Base-by-base conservation (phyloP, 176 grass and related monocot genomes). In the Paspalum notatum region DNA sequence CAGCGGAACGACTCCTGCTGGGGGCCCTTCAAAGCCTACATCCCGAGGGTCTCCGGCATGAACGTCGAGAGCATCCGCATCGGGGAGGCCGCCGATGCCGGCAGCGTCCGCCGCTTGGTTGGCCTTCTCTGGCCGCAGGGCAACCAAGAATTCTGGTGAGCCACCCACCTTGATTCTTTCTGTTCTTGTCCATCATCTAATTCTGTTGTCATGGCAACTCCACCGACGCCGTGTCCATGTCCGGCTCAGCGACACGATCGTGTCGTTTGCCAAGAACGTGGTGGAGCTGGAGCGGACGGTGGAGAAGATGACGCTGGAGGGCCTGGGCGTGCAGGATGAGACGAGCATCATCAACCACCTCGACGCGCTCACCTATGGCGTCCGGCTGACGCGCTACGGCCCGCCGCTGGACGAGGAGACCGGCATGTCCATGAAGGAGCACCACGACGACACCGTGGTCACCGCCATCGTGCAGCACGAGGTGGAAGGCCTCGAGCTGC, bases 51-150 rank as follows among this genome's bases (percentile, higher is more conserved):
- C 39, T 75, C 89, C 4, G 69, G 68, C 72, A 59, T 74, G 56
- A 70, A 60, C 26, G 74, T 71, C 64, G 93, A 95, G 68, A 92
- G 84, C 78, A 55, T 90, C 20, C 66, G 81, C 12, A 14, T 93
- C 58, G 37, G 48, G 9, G 87, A 85, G 44, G 87, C 85, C 14
- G 12, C 80, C 42, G 68, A 79, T 67, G 57, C 66, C 38, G 64
- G 43, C 20, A 60, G 77, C 40, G 83, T 78, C 41, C 76, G 71
- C 20, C 62, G 26, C 12, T 71, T 93, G 41, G 54, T 65, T 10
- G 1, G 13, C 37, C 66, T 78, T 20, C 52, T 93, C 49, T 93
- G 84, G 84, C 84, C 80, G 5, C 41, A 82, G 57, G 84, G 72
- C 14, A 89, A 90, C 53, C 85, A 58, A 1, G 26, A 20, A 27